Conservation (phyloP, 345 rosid species). For the Syzygium jambos region DNA sequence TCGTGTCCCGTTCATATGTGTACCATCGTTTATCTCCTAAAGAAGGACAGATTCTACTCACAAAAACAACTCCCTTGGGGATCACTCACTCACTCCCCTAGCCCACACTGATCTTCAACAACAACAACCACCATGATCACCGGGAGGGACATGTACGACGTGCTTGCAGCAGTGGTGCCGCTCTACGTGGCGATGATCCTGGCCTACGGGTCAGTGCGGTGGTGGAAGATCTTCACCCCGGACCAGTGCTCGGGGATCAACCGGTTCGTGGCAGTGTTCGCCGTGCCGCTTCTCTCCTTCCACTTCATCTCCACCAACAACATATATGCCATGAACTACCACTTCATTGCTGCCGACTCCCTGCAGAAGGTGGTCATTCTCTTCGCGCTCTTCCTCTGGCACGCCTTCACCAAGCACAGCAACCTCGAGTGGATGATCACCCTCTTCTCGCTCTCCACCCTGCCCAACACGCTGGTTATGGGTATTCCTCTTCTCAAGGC, state of each 20-base stretch:
- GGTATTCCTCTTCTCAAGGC: conserved; percentile 79
- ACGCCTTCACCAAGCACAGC: conserved; percentile 41
- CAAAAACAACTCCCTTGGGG: neutral
- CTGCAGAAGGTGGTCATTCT: conserved; percentile 72
- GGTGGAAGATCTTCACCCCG: conserved; percentile 90
- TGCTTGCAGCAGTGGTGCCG: conserved; percentile 74
- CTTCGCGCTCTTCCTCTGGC: conserved; percentile 62
- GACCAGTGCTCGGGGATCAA: conserved; percentile 86
- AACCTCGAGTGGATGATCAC: conserved; percentile 80
- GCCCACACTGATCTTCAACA: neutral
- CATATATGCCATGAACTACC: conserved; percentile 75
- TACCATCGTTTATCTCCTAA: neutral
- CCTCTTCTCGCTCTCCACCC: conserved; percentile 66
- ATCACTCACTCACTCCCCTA: neutral
- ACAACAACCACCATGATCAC: conserved; percentile 36
- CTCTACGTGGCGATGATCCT: conserved; percentile 77
- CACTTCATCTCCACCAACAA: conserved; percentile 75
- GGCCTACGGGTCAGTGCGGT: conserved; percentile 81
- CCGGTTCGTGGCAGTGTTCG: conserved; percentile 81
- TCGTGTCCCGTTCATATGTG: neutral
- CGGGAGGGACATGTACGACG: conserved; percentile 71
- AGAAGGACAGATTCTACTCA: neutral
- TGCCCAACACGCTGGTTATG: conserved; percentile 82
- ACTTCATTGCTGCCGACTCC: conserved; percentile 74
- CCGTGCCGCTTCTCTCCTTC: conserved; percentile 78